Conservation (phyloP, 2,329 filamentous ascomycete genomes). For the Sclerotinia glacialis region DNA sequence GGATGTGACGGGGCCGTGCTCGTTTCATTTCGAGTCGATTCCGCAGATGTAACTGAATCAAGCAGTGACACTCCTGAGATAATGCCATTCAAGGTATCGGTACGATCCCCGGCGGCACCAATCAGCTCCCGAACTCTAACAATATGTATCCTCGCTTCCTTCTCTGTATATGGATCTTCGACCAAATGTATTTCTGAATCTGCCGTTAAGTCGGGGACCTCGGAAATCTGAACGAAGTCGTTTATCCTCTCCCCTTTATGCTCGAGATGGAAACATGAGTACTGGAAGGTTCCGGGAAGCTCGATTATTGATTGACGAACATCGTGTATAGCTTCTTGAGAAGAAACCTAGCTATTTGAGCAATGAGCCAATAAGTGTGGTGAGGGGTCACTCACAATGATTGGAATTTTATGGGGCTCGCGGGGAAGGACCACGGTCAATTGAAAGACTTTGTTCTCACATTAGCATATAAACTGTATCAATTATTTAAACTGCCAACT, state of each 20-base stretch:
- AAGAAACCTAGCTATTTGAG: conserved; percentile 64
- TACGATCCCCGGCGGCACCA: conserved; percentile 83
- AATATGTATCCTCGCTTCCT: conserved; percentile 93
- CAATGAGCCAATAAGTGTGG: conserved; percentile 13
- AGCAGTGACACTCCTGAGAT: conserved; percentile 82
- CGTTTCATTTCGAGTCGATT: conserved; percentile 41
- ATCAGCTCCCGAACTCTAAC: conserved; percentile 89
- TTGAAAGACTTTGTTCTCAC: conserved; percentile 47
- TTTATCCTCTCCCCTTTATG: conserved; percentile 86
- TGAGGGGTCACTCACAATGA: conserved; percentile 63
- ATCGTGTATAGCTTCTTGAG: conserved; percentile 95
- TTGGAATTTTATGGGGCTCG: conserved; percentile 72
- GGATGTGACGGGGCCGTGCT: conserved; percentile 49
- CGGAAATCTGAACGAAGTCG: conserved; percentile 88
- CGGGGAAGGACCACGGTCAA: conserved; percentile 80
- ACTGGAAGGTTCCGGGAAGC: conserved; percentile 87
- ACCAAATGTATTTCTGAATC: conserved; percentile 79
- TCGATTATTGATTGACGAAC: conserved; percentile 96
- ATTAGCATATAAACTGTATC: conserved; percentile 27
- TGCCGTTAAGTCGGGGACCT: conserved; percentile 74
- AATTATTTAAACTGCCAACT: conserved; percentile 14
- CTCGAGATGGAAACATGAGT: conserved; percentile 98
- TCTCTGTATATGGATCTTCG: conserved; percentile 96
- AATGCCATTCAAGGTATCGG: conserved; percentile 83
- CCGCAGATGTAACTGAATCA: conserved; percentile 59